phyloP scores from a whole-genome alignment of 1,284 basidiomycete species.

The Papiliotrema flavescens region DNA sequence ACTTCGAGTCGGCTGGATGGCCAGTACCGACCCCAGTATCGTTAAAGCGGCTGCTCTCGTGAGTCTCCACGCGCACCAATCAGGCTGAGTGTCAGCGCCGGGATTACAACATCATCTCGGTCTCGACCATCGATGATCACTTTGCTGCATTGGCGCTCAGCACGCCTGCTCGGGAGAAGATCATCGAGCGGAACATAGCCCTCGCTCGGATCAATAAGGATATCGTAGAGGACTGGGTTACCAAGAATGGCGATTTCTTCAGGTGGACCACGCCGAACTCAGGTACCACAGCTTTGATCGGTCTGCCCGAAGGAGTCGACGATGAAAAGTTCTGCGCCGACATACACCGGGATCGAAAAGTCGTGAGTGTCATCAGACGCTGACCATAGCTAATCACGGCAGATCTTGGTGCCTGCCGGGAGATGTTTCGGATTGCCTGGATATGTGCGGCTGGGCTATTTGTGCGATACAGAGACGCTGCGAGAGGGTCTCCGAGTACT shows the following conservation, averaged over 20 bases:
- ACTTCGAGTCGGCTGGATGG: not conserved
- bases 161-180: not conserved
- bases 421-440: not conserved
- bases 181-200: not conserved
- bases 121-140: not conserved
- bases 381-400: not conserved
- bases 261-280: not conserved
- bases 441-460: not conserved
- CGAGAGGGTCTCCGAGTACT: not conserved
- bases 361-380: not conserved
- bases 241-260: not conserved
- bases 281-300: not conserved
- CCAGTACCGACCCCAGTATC: not conserved
- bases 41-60: not conserved
- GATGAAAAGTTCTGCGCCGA: not conserved
- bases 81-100: not conserved
- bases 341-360: not conserved
- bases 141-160: not conserved
- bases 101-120: constrained; percentile 1
- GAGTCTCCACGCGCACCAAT: not conserved
- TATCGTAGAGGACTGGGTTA: not conserved
- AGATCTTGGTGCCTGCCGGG: not conserved
- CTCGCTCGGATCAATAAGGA: not conserved
- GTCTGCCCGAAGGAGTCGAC: not conserved
- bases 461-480: not conserved